phyloP scores from a whole-genome alignment of 2,329 filamentous ascomycete genomes.

The Fusarium sororula region DNA sequence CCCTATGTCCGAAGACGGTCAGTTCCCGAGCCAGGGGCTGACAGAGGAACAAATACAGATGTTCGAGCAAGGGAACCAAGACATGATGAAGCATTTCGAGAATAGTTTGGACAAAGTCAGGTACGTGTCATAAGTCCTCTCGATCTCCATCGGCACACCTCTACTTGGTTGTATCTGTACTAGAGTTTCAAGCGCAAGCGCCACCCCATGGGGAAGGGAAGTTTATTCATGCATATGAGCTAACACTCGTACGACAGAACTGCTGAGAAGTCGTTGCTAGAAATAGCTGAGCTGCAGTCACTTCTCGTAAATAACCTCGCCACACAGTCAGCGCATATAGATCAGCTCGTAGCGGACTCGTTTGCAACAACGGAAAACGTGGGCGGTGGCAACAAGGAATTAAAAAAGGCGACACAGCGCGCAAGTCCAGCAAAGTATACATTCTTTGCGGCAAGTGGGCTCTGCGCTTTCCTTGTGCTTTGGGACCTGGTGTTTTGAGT shows the following conservation, averaged over 20 bases:
- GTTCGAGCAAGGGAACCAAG: slow-evolving; percentile 92
- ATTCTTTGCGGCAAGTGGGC: slow-evolving; percentile 80
- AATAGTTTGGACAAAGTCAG: slow-evolving; percentile 93
- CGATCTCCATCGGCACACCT: background rate
- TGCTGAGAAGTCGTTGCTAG: slow-evolving; percentile 87
- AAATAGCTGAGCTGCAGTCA: slow-evolving; percentile 92
- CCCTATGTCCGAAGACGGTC: slow-evolving; percentile 35
- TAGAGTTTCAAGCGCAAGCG: slow-evolving; percentile 2
- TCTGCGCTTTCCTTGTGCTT: slow-evolving; percentile 77
- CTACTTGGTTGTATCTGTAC: slow-evolving; percentile 5
- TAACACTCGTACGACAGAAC: slow-evolving; percentile 61
- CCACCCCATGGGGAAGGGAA: slow-evolving; percentile 3
- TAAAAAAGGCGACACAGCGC: slow-evolving; percentile 81
- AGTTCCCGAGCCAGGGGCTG: slow-evolving; percentile 60
- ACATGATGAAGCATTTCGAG: slow-evolving; percentile 93
- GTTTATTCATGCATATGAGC: slow-evolving; percentile 10
- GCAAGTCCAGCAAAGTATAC: slow-evolving; percentile 79
- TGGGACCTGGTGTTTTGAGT: slow-evolving; percentile 75
- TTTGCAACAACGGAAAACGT: slow-evolving; percentile 86
- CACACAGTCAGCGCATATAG: slow-evolving; percentile 87
- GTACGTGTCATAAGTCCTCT: slow-evolving; percentile 61
- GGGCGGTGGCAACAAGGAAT: slow-evolving; percentile 86
- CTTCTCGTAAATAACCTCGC: slow-evolving; percentile 86
- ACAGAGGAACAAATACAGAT: slow-evolving; percentile 88
- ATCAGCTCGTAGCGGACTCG: slow-evolving; percentile 86